phyloP scores from a whole-genome alignment of 208 protist genomes.

The Crithidia bombi region DNA sequence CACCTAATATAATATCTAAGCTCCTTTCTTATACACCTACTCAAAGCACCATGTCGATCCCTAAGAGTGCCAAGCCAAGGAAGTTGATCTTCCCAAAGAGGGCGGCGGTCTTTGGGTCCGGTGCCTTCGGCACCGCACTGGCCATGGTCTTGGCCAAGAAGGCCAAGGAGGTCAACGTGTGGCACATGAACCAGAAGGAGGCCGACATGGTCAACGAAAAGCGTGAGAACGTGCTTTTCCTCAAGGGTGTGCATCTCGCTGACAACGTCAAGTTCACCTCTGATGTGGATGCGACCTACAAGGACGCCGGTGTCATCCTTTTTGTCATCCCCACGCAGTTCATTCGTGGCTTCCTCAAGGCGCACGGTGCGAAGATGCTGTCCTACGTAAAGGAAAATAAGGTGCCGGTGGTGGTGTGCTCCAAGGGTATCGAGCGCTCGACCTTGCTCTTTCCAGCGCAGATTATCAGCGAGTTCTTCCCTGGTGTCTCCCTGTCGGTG shows the following conservation, averaged over 20 bases:
- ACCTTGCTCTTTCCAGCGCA: slow-evolving; percentile 79
- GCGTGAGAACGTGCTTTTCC: slow-evolving; percentile 79
- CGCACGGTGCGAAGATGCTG: slow-evolving; percentile 42
- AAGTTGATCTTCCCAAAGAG: slow-evolving; percentile 57
- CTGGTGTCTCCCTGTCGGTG: slow-evolving; percentile 52
- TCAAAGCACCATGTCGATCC: background rate
- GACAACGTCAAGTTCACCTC: slow-evolving; percentile 66
- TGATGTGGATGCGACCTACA: slow-evolving; percentile 47
- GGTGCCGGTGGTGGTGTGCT: slow-evolving; percentile 71
- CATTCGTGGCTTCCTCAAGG: slow-evolving; percentile 70
- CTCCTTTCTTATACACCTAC: background rate
- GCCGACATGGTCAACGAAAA: slow-evolving; percentile 63
- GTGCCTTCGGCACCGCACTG: slow-evolving; percentile 51
- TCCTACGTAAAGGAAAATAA: slow-evolving; percentile 39
- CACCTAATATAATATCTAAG: background rate
- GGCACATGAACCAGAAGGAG: slow-evolving; percentile 74
- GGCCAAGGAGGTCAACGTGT: slow-evolving; percentile 62
- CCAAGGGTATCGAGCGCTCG: slow-evolving; percentile 84
- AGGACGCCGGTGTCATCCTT: slow-evolving; percentile 69
- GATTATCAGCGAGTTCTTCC: slow-evolving; percentile 78
- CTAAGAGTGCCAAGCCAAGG: background rate
- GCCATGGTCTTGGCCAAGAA: slow-evolving; percentile 72
- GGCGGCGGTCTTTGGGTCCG: slow-evolving; percentile 77
- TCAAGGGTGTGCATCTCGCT: slow-evolving; percentile 65
- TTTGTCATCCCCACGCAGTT: slow-evolving; percentile 89